Conservation (phyloP, 1,284 basidiomycete genomes). For the Sporisorium sorghi region DNA sequence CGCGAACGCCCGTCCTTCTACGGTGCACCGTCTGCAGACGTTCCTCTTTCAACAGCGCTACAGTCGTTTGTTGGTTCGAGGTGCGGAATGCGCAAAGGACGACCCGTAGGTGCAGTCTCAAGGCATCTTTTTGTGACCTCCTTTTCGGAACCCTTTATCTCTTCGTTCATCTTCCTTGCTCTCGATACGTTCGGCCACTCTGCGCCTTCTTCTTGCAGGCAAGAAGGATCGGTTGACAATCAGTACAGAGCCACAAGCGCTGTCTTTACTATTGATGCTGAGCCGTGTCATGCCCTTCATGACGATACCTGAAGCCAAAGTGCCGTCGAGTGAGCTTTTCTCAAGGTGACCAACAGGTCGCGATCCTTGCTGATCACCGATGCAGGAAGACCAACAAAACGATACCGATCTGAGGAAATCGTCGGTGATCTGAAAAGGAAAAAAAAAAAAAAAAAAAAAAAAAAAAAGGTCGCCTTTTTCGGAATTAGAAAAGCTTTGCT, state of each 20-base stretch:
- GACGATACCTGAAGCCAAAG: not conserved
- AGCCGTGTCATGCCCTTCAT: not conserved
- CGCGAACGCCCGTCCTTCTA: no score
- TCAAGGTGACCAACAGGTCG: not conserved
- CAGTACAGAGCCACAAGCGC: no score
- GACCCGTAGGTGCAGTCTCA: no score
- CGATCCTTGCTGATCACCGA: not conserved
- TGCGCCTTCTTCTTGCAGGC: not conserved
- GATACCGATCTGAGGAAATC: not conserved
- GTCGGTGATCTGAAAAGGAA: not conserved
- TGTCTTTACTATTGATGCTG: no score
- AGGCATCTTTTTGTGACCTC: not conserved
- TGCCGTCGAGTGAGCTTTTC: not conserved
- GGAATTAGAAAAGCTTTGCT: not conserved
- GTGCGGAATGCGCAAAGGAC: no score
- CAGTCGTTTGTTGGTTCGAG: no score
- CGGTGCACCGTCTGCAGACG: no score
- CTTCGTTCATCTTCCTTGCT: not conserved
- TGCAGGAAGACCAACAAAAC: not conserved
- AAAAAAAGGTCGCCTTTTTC: not conserved
- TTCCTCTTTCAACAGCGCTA: no score
- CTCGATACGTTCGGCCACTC: not conserved
- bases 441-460: no score
- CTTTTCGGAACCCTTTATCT: not conserved
- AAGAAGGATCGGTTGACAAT: not conserved